Conservation (phyloP, 2,329 filamentous ascomycete species). For the Metarhizium brunneum region DNA sequence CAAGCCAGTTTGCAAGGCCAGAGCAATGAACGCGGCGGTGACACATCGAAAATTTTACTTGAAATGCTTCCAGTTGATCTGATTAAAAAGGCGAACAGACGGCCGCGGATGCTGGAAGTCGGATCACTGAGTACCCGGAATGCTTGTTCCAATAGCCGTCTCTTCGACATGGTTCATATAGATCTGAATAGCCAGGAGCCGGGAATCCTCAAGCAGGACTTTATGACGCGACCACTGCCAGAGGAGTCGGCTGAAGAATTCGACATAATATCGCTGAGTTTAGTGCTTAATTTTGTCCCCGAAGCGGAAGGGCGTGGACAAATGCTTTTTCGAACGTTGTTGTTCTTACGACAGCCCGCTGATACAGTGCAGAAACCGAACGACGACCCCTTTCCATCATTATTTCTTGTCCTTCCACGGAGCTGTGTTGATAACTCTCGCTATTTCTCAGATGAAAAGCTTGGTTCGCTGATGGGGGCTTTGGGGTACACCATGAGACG, state of each 20-base stretch:
- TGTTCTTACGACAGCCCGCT: conserved; percentile 47
- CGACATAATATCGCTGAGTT: conserved; percentile 81
- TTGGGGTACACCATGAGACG: conserved; percentile 61
- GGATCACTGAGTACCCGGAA: conserved; percentile 80
- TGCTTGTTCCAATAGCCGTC: conserved; percentile 63
- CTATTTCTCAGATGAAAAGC: conserved; percentile 65
- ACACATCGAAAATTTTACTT: conserved; percentile 55
- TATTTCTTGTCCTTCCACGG: conserved; percentile 85
- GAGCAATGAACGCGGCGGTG: conserved; percentile 54
- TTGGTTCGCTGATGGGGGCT: conserved; percentile 64
- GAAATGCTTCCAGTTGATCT: conserved; percentile 43
- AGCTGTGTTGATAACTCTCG: conserved; percentile 85
- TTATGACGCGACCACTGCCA: conserved; percentile 80
- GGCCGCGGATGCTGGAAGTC: conserved; percentile 70
- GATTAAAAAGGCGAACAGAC: conserved; percentile 14
- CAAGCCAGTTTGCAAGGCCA: conserved; percentile 61
- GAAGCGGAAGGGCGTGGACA: conserved; percentile 64
- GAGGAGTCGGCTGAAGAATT: conserved; percentile 53
- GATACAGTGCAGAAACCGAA: conserved; percentile 6
- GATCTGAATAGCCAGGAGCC: conserved; percentile 81
- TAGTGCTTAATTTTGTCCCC: conserved; percentile 92
- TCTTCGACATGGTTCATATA: conserved; percentile 72
- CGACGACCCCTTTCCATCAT: conserved; percentile 45
- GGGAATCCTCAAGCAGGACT: conserved; percentile 81
- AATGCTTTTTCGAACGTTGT: conserved; percentile 71